Evolutionary conservation across 2,329 filamentous ascomycete species (phyloP).

Genomic region (Grosmannia huntii): DNA sequence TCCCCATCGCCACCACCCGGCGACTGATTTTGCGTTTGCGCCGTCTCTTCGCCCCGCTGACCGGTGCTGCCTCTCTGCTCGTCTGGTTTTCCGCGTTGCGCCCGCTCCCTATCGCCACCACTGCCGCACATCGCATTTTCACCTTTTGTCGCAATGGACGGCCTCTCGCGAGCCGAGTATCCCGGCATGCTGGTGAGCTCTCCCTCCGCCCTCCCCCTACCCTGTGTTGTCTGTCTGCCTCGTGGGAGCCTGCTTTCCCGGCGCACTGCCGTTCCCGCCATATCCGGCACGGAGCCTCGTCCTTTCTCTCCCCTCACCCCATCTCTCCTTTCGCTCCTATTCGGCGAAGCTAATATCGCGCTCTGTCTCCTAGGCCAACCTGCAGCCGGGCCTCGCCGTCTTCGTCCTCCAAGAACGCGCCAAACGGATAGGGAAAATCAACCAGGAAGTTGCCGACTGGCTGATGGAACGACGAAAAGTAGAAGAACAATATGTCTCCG

Average conservation of each 20-base stretch:
- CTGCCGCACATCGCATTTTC: neutral
- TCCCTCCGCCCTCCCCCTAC: neutral
- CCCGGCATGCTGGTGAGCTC: constrained; percentile 74
- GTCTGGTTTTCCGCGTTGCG: neutral
- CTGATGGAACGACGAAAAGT: constrained; percentile 88
- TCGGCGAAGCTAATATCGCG: constrained; percentile 2
- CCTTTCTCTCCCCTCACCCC: too few species aligned
- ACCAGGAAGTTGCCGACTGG: constrained; percentile 91
- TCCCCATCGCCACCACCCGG: neutral
- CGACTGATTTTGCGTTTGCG: neutral
- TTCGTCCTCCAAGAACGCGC: constrained; percentile 75
- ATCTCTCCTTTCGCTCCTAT: neutral
- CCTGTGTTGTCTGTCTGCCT: neutral
- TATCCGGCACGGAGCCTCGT: neutral
- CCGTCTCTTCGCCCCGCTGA: neutral
- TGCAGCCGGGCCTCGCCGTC: constrained; percentile 74
- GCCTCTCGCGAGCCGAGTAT: constrained; percentile 78
- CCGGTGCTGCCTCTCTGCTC: neutral
- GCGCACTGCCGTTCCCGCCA: neutral
- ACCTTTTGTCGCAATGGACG: constrained; percentile 41
- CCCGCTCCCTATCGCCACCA: neutral
- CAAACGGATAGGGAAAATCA: constrained; percentile 73
- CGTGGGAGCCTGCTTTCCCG: constrained; percentile 2
- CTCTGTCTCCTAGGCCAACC: constrained; percentile 45
- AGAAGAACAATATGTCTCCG: constrained; percentile 78